Conservation (phyloP, 805 yeast species). For the Monosporozyma unispora region DNA sequence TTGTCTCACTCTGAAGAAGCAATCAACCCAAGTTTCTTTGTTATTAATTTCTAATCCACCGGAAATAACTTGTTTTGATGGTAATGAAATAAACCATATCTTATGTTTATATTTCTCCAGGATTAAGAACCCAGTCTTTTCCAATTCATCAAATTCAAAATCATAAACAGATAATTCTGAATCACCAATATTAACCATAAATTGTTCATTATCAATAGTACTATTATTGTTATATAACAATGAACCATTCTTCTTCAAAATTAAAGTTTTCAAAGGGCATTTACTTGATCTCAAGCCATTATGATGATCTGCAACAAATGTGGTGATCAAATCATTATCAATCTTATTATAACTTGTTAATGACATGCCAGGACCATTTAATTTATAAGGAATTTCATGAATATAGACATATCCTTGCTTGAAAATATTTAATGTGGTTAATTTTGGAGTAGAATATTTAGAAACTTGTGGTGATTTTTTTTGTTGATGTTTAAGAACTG, state of each 20-base stretch:
- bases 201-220: not conserved
- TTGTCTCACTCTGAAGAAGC: slow-evolving; percentile 58
- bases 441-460: not conserved
- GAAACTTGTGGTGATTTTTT: not conserved
- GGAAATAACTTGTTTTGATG: slow-evolving; percentile 13
- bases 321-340: slow-evolving; percentile 21
- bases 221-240: slow-evolving; percentile 10
- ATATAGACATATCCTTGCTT: slow-evolving; percentile 24
- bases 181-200: slow-evolving; percentile 30
- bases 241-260: slow-evolving; percentile 16
- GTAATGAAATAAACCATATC: slow-evolving; percentile 47
- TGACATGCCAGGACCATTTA: slow-evolving; percentile 21
- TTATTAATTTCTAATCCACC: slow-evolving; percentile 34
- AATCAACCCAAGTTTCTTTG: slow-evolving; percentile 57
- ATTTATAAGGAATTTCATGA: slow-evolving; percentile 20
- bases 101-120: slow-evolving; percentile 51
- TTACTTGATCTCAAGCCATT: slow-evolving; percentile 6
- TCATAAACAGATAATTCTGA: slow-evolving; percentile 66
- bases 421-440: slow-evolving; percentile 6
- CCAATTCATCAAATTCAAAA: slow-evolving; percentile 60
- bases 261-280: slow-evolving; percentile 12
- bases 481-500: not conserved
- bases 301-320: slow-evolving; percentile 14
- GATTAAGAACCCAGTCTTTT: slow-evolving; percentile 52
- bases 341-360: slow-evolving; percentile 16